These are phyloP conservation scores for Lentinus tigrinus DNA, from an alignment of 768 basidiomycete genomes.

Conservation along the genomic window DNA sequence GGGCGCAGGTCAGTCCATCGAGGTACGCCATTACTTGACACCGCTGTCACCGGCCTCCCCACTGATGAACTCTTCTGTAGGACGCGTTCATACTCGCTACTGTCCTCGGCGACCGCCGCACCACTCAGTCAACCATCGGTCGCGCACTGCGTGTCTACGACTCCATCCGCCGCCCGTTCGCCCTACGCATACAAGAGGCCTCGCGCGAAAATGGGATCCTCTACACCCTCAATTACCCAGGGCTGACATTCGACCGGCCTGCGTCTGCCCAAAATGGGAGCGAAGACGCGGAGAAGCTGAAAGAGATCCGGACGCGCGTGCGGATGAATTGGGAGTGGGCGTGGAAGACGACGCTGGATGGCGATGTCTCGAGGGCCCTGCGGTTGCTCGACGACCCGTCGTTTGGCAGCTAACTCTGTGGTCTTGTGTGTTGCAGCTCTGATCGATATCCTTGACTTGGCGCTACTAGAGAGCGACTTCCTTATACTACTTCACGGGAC, in stretches of 20 bases:
- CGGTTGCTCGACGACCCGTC: conserved; percentile 21
- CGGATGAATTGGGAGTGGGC: conserved; percentile 62
- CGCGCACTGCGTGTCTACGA: conserved; percentile 32
- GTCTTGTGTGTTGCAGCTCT: not conserved
- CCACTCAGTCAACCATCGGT: conserved; percentile 19
- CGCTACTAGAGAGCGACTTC: no score
- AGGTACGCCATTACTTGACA: conserved; percentile 29
- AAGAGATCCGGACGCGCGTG: conserved; percentile 40
- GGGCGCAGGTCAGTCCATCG: conserved; percentile 44
- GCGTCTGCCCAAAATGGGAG: conserved; percentile 19
- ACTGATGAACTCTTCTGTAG: conserved; percentile 11
- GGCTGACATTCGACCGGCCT: conserved; percentile 17
- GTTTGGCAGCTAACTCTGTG: not conserved
- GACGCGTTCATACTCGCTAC: conserved; percentile 38
- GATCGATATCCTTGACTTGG: no score
- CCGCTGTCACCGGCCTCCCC: not conserved
- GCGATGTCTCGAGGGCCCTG: conserved; percentile 39
- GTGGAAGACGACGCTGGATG: conserved; percentile 50
- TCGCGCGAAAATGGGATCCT: conserved; percentile 30
- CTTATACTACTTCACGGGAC: no score
- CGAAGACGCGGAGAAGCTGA: conserved; percentile 33
- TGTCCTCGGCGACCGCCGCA: conserved; percentile 42
- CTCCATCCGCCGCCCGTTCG: conserved; percentile 29
- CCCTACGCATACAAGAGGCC: conserved; percentile 23
- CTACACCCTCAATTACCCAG: conserved; percentile 27